A percentile compares a stretch with the other conserved stretches of the same genome.
Evolutionary conservation across 805 yeast genomes (phyloP).

Genomic region (Clavispora phyllophila): DNA sequence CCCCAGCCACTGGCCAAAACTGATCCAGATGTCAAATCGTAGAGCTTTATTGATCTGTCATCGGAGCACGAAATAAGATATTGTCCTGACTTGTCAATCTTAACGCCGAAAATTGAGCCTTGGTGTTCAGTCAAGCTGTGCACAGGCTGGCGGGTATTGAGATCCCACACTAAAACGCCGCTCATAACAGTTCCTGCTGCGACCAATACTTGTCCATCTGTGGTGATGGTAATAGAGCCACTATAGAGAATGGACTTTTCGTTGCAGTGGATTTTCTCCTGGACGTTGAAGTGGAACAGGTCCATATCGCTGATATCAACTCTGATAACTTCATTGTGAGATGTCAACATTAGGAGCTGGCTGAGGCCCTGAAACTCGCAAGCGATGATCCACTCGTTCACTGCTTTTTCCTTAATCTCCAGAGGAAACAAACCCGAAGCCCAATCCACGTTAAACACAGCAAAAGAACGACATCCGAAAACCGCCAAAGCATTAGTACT

Average conservation of each 20-base stretch:
- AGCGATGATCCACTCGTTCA: constrained; percentile 78
- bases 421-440: neutral
- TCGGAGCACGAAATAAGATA: constrained; percentile 82
- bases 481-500: constrained; percentile 28
- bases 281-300: constrained; percentile 18
- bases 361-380: constrained; percentile 44
- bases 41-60: constrained; percentile 81
- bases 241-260: constrained; percentile 86
- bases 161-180: constrained; percentile 78
- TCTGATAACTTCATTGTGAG: constrained; percentile 64
- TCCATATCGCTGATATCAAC: constrained; percentile 28
- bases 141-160: constrained; percentile 35
- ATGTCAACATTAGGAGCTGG: constrained; percentile 53
- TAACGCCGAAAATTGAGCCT: constrained; percentile 86
- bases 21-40: constrained; percentile 55
- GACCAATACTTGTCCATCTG: constrained; percentile 42
- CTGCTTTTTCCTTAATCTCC: constrained; percentile 39
- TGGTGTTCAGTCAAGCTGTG: constrained; percentile 70
- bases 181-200: constrained; percentile 94
- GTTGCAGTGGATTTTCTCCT: constrained; percentile 39
- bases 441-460: constrained; percentile 23
- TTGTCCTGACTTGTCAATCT: constrained; percentile 50
- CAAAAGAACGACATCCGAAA: constrained; percentile 73
- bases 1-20: constrained; percentile 88
- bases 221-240: constrained; percentile 59